A percentile compares a stretch with the other conserved stretches of the same genome.
Evolutionary conservation across 805 yeast species (phyloP).

Genomic region (Candida khao-thaluensis): DNA sequence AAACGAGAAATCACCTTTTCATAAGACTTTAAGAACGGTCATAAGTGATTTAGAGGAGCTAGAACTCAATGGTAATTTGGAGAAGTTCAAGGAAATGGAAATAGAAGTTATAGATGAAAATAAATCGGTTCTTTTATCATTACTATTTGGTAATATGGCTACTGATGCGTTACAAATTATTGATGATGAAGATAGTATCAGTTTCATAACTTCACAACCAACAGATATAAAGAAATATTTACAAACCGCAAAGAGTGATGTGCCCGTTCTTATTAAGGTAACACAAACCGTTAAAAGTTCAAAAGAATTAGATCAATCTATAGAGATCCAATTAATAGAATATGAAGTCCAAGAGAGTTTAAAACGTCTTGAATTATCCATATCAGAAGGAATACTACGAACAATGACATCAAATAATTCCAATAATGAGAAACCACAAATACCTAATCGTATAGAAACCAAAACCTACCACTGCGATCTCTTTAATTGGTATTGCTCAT

Average conservation of each 20-base stretch:
- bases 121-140: conserved; percentile 13
- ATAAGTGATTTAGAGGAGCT: background rate
- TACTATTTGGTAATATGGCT: conserved; percentile 21
- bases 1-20: background rate
- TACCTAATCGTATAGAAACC: background rate
- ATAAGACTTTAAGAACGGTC: background rate
- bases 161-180: conserved; percentile 18
- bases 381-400: background rate
- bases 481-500: conserved; percentile 32
- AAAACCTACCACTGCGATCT: conserved; percentile 7
- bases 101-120: background rate
- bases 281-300: background rate
- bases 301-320: background rate
- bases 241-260: background rate
- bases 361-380: background rate
- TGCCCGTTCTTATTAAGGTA: background rate
- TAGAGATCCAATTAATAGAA: background rate
- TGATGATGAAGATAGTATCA: background rate
- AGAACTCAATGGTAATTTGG: background rate
- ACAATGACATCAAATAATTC: background rate
- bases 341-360: background rate
- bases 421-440: no score
- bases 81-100: background rate
- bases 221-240: background rate
- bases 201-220: conserved; percentile 1